Evolutionary conservation across 2,329 filamentous ascomycete species (phyloP).

Genomic region (Talaromyces sp.): DNA sequence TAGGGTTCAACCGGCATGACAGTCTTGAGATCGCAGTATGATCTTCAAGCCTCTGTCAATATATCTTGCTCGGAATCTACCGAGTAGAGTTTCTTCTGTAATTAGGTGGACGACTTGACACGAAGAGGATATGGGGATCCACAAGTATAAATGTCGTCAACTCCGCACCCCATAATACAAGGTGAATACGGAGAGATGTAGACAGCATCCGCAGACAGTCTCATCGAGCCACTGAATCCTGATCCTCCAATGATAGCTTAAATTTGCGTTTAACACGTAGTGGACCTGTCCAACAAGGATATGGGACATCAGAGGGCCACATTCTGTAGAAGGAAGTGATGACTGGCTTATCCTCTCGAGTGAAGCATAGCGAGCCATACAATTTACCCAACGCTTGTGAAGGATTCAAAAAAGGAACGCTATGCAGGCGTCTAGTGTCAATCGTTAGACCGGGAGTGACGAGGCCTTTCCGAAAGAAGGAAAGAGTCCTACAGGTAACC

Average conservation of each 20-base stretch:
- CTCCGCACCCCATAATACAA: not conserved
- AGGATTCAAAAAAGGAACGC: not conserved
- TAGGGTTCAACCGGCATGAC: not conserved
- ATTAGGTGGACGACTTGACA: not conserved
- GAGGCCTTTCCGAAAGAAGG: slow-evolving; percentile 1
- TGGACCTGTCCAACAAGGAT: not conserved
- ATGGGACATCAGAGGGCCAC: not conserved
- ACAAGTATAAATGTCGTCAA: not conserved
- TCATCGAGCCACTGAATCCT: not conserved
- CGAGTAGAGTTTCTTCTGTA: not conserved
- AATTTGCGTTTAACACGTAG: not conserved
- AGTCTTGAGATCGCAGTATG: too few species aligned
- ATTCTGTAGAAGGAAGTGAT: not conserved
- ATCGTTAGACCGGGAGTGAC: not conserved
- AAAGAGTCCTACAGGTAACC: not conserved
- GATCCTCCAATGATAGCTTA: not conserved
- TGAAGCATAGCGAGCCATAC: not conserved
- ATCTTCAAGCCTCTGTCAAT: not conserved
- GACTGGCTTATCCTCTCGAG: not conserved
- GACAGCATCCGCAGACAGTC: not conserved
- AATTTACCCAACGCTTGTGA: not conserved
- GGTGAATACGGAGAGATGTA: too few species aligned
- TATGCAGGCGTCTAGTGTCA: not conserved
- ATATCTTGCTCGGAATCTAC: not conserved
- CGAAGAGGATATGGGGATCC: not conserved